Evolutionary conservation across 352 stramenopile genomes (phyloP).

Genomic region (Blastocystis sp.): DNA sequence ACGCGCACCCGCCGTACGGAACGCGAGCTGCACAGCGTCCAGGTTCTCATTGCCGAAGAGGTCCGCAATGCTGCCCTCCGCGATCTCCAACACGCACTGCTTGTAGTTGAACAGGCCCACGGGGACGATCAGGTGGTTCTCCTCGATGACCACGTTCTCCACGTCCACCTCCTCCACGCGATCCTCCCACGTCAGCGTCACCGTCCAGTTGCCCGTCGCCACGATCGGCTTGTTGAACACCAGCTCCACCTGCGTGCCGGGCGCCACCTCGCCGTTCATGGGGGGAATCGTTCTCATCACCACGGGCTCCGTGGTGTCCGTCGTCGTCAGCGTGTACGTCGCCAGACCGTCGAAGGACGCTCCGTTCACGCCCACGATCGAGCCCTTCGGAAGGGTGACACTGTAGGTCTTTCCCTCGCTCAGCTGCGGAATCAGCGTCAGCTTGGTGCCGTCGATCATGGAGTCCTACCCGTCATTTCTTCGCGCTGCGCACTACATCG

Average conservation of each 20-base stretch:
- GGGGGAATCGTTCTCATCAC: slow-evolving; percentile 23
- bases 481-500: neutral
- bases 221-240: slow-evolving; percentile 45
- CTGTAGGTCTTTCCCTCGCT: neutral
- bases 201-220: slow-evolving; percentile 12
- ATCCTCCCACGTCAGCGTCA: neutral
- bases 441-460: neutral
- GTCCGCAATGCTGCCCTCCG: slow-evolving; percentile 19
- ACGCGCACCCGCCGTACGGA: neutral
- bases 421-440: slow-evolving; percentile 49
- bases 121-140: neutral
- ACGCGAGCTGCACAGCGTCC: slow-evolving; percentile 3
- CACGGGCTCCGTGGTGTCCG: slow-evolving; percentile 8
- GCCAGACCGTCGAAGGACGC: slow-evolving; percentile 29
- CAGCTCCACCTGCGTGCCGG: neutral
- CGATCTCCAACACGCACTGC: neutral
- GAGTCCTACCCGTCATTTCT: slow-evolving; percentile 14
- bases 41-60: neutral
- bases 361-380: slow-evolving; percentile 13
- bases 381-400: slow-evolving; percentile 44
- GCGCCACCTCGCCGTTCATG: neutral
- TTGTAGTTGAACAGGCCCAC: neutral
- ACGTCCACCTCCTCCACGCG: neutral
- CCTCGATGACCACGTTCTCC: neutral
- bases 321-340: neutral